Conservation (phyloP, 106 monocot species). For the Triglochin maritima region DNA sequence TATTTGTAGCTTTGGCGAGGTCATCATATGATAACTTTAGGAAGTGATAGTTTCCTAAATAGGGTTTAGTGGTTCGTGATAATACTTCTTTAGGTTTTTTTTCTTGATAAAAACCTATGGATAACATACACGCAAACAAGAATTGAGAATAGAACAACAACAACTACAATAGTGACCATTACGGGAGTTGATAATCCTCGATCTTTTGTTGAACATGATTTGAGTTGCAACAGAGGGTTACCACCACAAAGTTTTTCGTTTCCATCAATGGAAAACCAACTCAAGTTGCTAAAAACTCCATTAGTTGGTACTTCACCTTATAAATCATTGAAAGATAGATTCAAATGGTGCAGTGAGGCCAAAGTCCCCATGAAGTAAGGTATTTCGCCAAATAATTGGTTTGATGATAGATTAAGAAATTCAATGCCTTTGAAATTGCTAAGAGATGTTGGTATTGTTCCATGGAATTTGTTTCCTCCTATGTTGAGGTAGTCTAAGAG, state of each 20-base stretch:
- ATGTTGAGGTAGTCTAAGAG: conserved; percentile 1
- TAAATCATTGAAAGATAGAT: conserved; percentile 13
- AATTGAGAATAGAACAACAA: not conserved
- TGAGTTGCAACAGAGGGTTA: not conserved
- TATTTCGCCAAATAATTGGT: conserved; percentile 4
- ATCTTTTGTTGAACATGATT: not conserved
- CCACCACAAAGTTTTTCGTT: conserved; percentile 1
- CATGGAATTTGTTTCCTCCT: conserved; percentile 6
- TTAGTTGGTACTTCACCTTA: conserved; percentile 10
- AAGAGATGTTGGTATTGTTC: not conserved
- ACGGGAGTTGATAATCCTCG: not conserved
- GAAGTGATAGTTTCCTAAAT: not conserved
- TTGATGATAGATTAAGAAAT: conserved; percentile 10
- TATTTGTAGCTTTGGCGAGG: no score
- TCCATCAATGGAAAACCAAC: conserved; percentile 1
- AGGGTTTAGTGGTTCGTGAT: no score
- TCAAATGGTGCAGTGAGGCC: not conserved
- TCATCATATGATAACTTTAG: conserved; percentile 1
- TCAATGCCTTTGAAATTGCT: conserved; percentile 3
- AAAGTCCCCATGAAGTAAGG: conserved; percentile 3
- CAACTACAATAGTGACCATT: not conserved
- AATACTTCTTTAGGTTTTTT: not conserved
- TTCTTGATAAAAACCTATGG: conserved; percentile 26
- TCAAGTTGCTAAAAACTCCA: conserved; percentile 3
- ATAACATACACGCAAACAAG: conserved; percentile 44